phyloP scores from a whole-genome alignment of 2,329 filamentous ascomycete genomes.

The Thelonectria blattea region DNA sequence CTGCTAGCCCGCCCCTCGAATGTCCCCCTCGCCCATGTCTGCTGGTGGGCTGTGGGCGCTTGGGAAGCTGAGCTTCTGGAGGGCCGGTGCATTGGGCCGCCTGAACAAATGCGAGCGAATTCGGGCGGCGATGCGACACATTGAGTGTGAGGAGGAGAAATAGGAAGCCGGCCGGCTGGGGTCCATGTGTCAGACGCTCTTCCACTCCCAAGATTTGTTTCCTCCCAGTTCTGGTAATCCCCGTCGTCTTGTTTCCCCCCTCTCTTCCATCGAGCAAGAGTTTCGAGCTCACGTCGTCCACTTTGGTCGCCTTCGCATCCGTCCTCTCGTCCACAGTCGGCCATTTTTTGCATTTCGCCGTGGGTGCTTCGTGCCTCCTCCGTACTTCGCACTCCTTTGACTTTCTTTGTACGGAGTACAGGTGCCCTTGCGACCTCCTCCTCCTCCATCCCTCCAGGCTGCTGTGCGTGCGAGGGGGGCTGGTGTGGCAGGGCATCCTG shows the following conservation, averaged over 20 bases:
- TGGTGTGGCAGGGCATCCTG: slow-evolving; percentile 18
- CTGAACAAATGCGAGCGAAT: slow-evolving; percentile 17
- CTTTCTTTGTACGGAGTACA: slow-evolving; percentile 1
- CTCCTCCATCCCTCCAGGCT: background rate
- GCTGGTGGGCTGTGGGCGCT: slow-evolving; percentile 13
- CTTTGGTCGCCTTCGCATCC: background rate
- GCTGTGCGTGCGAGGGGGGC: slow-evolving; percentile 2
- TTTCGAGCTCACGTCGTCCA: background rate
- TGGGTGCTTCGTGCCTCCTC: background rate
- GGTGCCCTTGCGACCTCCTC: slow-evolving; percentile 4
- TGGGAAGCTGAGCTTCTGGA: slow-evolving; percentile 19
- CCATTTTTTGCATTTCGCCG: background rate
- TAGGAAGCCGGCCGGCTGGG: slow-evolving; percentile 4
- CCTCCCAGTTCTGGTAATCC: background rate
- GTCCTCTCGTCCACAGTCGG: background rate
- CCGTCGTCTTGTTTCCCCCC: background rate
- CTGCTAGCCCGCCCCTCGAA: slow-evolving; percentile 18
- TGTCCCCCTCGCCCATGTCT: slow-evolving; percentile 16
- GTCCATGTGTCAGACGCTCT: slow-evolving; percentile 18
- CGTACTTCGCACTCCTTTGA: background rate
- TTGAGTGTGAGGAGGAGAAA: slow-evolving; percentile 6
- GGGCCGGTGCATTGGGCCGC: slow-evolving; percentile 22
- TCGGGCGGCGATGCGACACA: slow-evolving; percentile 28
- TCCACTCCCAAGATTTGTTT: slow-evolving; percentile 1
- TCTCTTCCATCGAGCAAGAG: background rate